A percentile compares a stretch with the other conserved stretches of the same genome.
Evolutionary conservation across 208 protist genomes (phyloP).

Genomic region (Crithidia mellificae): DNA sequence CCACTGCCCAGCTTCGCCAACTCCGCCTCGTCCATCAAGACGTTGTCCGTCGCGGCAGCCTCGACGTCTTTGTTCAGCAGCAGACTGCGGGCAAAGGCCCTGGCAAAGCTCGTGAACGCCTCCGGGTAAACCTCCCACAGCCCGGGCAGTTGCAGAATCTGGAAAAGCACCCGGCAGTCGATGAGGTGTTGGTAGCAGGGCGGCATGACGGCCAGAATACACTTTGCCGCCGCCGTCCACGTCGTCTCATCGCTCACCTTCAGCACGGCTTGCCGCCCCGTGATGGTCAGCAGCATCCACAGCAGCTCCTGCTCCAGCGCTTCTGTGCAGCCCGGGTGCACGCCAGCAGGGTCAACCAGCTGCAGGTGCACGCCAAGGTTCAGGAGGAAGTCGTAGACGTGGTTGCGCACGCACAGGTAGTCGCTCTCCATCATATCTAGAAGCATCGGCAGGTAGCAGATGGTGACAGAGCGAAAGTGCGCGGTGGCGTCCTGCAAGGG

Average conservation of each 20-base stretch:
- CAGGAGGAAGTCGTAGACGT: constrained; percentile 88
- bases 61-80: constrained; percentile 43
- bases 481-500: constrained; percentile 62
- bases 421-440: constrained; percentile 83
- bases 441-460: constrained; percentile 81
- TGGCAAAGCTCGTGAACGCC: constrained; percentile 56
- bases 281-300: constrained; percentile 72
- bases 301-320: constrained; percentile 80
- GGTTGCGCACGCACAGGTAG: constrained; percentile 84
- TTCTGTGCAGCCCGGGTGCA: constrained; percentile 67
- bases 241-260: constrained; percentile 65
- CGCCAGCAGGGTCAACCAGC: constrained; percentile 72
- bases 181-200: constrained; percentile 57
- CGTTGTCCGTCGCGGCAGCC: constrained; percentile 27
- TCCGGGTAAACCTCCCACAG: constrained; percentile 63
- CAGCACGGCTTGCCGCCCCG: constrained; percentile 59
- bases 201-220: constrained; percentile 65
- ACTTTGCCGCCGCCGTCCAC: constrained; percentile 80
- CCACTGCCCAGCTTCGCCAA: constrained; percentile 51
- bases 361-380: constrained; percentile 84
- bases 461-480: constrained; percentile 75
- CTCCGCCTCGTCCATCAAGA: constrained; percentile 40
- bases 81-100: constrained; percentile 65
- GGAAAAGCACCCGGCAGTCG: constrained; percentile 61
- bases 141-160: constrained; percentile 58